A percentile compares a stretch with the other conserved stretches of the same genome.
Evolutionary conservation across 1,284 basidiomycete species (phyloP).

Genomic region (Cutaneotrichosporon dermatis): DNA sequence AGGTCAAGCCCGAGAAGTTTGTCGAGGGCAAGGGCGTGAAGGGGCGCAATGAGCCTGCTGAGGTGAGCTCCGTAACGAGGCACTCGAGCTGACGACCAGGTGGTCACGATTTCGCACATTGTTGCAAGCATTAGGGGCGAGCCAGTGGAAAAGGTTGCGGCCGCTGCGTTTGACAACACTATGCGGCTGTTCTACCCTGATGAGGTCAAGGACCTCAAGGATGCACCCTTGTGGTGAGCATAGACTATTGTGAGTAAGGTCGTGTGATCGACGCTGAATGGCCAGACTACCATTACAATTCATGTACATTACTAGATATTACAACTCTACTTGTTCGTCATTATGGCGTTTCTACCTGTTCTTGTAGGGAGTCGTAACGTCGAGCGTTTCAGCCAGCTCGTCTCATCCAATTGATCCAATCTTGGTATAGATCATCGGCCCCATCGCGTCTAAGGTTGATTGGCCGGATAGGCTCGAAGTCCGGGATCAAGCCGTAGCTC

Average conservation of each 20-base stretch:
- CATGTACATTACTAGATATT: too few relatives aligned
- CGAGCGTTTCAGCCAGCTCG: too few relatives aligned
- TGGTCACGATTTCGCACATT: conserved; percentile 73
- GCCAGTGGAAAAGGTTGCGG: conserved; percentile 59
- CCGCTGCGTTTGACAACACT: conserved; percentile 66
- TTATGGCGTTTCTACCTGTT: too few relatives aligned
- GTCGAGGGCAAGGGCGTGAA: conserved; percentile 64
- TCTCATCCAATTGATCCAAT: too few relatives aligned
- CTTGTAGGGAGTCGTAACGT: too few relatives aligned
- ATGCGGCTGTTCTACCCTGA: conserved; percentile 56
- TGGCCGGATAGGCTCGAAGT: too few relatives aligned
- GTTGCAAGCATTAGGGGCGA: conserved; percentile 59
- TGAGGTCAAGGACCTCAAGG: conserved; percentile 12
- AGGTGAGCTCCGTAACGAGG: conserved; percentile 33
- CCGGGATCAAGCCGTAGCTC: too few relatives aligned
- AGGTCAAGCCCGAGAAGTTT: conserved; percentile 64
- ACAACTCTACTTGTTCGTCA: too few relatives aligned
- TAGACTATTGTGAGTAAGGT: neutral
- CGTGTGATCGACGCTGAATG: too few relatives aligned
- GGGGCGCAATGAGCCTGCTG: conserved; percentile 73
- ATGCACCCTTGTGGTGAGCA: neutral
- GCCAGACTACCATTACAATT: too few relatives aligned
- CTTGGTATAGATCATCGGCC: too few relatives aligned
- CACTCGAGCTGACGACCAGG: conserved; percentile 24
- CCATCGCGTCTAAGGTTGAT: too few relatives aligned